Percentiles rank a stretch among this genome's conserved stretches.
phyloP scores from a whole-genome alignment of 352 stramenopile genomes.

The Phytophthora aleatoria region DNA sequence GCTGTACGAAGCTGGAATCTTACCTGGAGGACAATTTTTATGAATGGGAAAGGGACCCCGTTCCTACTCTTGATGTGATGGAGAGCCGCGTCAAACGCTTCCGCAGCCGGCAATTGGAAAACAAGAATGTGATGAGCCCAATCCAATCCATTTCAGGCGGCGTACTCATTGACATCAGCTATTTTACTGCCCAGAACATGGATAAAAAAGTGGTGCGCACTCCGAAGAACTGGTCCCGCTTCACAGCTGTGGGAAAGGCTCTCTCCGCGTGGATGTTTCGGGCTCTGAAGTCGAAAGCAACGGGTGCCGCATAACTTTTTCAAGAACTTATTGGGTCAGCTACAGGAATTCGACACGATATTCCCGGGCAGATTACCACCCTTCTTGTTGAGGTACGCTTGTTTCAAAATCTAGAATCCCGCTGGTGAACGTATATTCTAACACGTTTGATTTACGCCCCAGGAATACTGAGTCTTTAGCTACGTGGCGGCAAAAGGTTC shows the following conservation, averaged over 20 bases:
- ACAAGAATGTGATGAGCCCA: conserved; percentile 2
- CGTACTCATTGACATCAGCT: conserved; percentile 11
- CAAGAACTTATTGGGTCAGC: neutral
- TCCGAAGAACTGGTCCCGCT: conserved; percentile 15
- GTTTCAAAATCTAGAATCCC: neutral
- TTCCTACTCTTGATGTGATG: conserved; percentile 5
- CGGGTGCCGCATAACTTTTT: neutral
- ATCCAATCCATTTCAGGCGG: conserved; percentile 21
- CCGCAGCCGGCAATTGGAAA: neutral
- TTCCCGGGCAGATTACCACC: conserved; percentile 8
- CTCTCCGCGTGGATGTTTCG: conserved; percentile 7
- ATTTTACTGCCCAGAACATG: neutral
- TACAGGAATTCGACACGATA: conserved; percentile 10
- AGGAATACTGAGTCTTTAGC: conserved; percentile 9
- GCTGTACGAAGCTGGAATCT: neutral
- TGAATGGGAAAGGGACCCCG: conserved; percentile 2
- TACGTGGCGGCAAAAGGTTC: neutral
- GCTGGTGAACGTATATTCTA: neutral
- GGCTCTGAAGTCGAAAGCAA: neutral
- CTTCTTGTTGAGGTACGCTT: conserved; percentile 16
- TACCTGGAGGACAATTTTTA: conserved; percentile 5
- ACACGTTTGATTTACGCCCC: neutral
- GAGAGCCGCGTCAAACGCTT: conserved; percentile 15
- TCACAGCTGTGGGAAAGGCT: conserved; percentile 1
- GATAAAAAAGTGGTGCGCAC: conserved; percentile 6